Conservation (phyloP, 805 yeast species). For the Pichia membranifaciens region DNA sequence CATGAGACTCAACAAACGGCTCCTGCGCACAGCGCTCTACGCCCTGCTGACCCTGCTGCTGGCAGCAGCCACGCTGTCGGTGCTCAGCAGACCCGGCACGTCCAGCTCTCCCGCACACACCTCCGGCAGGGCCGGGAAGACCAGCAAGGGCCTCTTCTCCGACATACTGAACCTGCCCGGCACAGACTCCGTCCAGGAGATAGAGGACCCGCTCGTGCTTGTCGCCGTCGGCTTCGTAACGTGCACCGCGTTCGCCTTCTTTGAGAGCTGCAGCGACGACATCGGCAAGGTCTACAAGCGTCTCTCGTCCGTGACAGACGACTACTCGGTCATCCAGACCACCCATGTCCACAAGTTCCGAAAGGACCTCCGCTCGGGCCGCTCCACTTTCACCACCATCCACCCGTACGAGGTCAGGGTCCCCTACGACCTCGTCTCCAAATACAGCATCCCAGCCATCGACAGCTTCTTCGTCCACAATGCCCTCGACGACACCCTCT, state of each 20-base stretch:
- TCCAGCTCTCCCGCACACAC: too few species aligned
- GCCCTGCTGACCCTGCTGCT: neutral
- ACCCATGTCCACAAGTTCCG: neutral
- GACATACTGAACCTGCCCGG: too few species aligned
- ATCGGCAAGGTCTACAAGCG: neutral
- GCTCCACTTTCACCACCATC: neutral
- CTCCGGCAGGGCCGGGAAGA: too few species aligned
- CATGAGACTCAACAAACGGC: neutral
- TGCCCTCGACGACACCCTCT: neutral
- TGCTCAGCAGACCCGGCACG: too few species aligned
- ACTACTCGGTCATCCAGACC: neutral
- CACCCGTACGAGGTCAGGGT: conserved; percentile 6
- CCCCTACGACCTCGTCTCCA: neutral
- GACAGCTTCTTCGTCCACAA: conserved; percentile 4
- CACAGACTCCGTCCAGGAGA: too few species aligned
- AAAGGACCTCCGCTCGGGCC: neutral
- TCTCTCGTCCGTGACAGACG: neutral
- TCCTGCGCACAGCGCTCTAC: neutral
- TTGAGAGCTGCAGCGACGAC: conserved; percentile 1
- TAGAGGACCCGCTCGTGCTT: neutral
- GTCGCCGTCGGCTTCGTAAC: conserved; percentile 1
- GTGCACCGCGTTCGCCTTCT: conserved; percentile 6
- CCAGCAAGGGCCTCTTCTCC: too few species aligned
- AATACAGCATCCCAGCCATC: neutral
- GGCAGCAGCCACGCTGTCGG: neutral